Evolutionary conservation across 208 protist species (phyloP).

Genomic region (Trypanosoma cruzi): DNA sequence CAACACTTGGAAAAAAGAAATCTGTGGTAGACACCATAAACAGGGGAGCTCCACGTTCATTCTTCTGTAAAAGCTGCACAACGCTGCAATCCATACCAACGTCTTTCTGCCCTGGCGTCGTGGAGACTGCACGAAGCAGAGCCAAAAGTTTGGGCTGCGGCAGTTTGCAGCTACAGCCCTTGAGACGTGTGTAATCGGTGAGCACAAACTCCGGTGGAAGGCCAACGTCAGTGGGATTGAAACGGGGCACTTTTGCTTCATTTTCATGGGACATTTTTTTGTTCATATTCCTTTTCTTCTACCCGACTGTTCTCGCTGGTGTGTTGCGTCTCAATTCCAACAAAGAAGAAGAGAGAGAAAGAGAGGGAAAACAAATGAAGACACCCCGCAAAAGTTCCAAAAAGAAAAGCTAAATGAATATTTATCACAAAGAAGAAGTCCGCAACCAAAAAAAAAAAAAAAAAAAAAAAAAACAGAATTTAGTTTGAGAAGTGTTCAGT

Average conservation of each 20-base stretch:
- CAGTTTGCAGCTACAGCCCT: conserved; percentile 95
- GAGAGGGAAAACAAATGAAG: background rate
- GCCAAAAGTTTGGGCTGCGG: conserved; percentile 91
- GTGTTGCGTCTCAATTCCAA: background rate
- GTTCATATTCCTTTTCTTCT: background rate
- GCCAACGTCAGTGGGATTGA: conserved; percentile 75
- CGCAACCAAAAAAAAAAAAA: background rate
- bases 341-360: background rate
- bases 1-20: conserved; percentile 97
- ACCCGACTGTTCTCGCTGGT: background rate
- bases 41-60: conserved; percentile 47
- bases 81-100: conserved; percentile 94
- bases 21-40: conserved; percentile 96
- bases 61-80: conserved; percentile 74
- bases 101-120: conserved; percentile 69
- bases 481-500: background rate
- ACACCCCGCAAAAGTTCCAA: background rate
- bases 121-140: conserved; percentile 78
- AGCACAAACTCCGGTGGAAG: conserved; percentile 84
- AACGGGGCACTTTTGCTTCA: conserved; percentile 43
- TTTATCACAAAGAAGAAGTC: background rate
- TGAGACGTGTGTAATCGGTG: conserved; percentile 90
- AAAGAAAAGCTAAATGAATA: background rate
- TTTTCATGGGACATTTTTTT: conserved; percentile 22
- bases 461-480: conserved; percentile 5